Base-by-base conservation (phyloP, 1,284 basidiomycete genomes). In the Hortiboletus rubellus region DNA sequence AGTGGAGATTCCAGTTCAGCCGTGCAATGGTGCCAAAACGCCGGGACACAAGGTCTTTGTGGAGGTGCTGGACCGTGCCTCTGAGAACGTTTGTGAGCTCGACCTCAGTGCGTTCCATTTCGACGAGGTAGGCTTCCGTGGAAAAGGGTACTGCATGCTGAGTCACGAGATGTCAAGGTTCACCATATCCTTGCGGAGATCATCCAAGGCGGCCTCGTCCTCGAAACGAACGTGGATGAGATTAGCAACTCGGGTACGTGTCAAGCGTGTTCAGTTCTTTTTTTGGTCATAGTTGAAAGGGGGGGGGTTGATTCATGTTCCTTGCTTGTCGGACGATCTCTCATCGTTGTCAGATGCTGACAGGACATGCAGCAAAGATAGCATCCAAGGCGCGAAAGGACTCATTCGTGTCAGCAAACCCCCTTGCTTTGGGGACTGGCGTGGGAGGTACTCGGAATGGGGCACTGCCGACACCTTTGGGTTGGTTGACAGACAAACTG, bases 41-140 rank as follows among this genome's bases (percentile, higher is more conserved):
- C 30, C 12, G 40, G 45, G 49, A 54, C 40, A 15, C 49, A 57
- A 85, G 94, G 96, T 99, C 12, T 95, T 99, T 69, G 97, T 99
- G 47, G 97, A 99, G 77, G 90, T 92, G 1, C 80, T 99, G 31
- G 97, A 99, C 72, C 82, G 94, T 46, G 89, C 93, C 27, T 99
- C 99, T 70, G 95, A 98, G 77, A 98, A 98, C 68, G 97, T 99
- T 0, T 99, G 97, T 77, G 97, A 99, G 75, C 81, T 99, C 46
- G 97, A 99, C 72, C 81, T 99, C n/a, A n/a, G n/a, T 30, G 96
- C 99, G 57, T 99, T 99, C 74, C 94, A 98, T 75, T 99, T 98
- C 68, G 96, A 99, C 72, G 93, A 98, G 79, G 96, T 94, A 60
- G 42, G 80, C 67, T 41, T 57, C 36, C 40, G 46, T 34, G 18